Base-by-base conservation (phyloP, 306 rosid species). In the Vigna radiata region DNA sequence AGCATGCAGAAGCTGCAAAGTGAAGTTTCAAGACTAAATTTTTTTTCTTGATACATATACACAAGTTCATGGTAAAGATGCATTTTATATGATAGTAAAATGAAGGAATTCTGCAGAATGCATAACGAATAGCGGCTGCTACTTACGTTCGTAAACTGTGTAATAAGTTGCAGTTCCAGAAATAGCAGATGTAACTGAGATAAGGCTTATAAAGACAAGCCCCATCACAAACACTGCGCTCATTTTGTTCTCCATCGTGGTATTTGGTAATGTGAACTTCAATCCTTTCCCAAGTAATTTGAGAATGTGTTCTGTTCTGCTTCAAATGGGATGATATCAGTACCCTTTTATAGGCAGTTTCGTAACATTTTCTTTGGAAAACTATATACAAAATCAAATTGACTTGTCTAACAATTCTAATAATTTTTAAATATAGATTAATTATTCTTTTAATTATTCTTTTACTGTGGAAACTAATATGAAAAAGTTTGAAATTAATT, bases 1-100 rank as follows among this genome's bases (percentile, higher is more conserved):
- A 66, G 83, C 86, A 83, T 67, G 86, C 86, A 46, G 86, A 82
- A 47, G 86, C 86, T 82, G 78, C 47, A 9, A 43, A 73, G 13
- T 41, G 2, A 41, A 41, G 46, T 39, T 10, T 39, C 44, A 39
- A 39, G 1, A 39, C 3, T 39, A 39, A 44, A 2, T 44, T 44
- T 44, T 5, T 27, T 27, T 27, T 54, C 44, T 39, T 39, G 12
- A 39, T 39, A 39, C 10, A 1, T 39, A 7, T 39, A 39, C 8
- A 39, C 3, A 39, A 39, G 11, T 41, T 41, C 27, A 54, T 54
- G 7, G 31, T 43, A 4, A 68, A 68, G 37, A 48, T 27, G 18
- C 8, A 25, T 4, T 48, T 21, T 9, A 23, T 68, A 70, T n/a
- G 12, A 49, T 3, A 41, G 3, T 39, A 8, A 0, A 41, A 17